Evolutionary conservation across 1,284 basidiomycete species (phyloP).

Genomic region (Hypsizygus ulmarius): DNA sequence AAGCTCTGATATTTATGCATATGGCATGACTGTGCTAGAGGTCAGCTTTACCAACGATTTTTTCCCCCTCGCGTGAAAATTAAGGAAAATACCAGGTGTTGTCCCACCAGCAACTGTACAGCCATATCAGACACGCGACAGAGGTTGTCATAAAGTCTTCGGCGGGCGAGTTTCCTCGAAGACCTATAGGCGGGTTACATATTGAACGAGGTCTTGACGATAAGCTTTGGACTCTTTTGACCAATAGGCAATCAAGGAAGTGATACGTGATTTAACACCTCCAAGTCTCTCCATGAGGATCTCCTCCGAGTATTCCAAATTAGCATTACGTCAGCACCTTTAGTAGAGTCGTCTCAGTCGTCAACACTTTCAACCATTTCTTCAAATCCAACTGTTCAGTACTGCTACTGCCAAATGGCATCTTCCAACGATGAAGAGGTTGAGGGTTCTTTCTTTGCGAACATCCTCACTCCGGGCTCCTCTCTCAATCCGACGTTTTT

Average conservation of each 20-base stretch:
- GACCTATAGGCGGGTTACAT: constrained; percentile 39
- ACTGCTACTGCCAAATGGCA: background rate
- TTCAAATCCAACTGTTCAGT: background rate
- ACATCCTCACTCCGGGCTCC: constrained; percentile 68
- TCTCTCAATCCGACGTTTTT: constrained; percentile 70
- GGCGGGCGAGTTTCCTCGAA: constrained; percentile 38
- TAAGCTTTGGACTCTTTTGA: constrained; percentile 43
- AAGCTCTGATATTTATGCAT: constrained; percentile 51
- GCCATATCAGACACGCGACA: constrained; percentile 43
- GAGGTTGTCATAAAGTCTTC: constrained; percentile 47
- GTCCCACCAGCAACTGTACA: constrained; percentile 50
- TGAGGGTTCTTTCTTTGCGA: constrained; percentile 40
- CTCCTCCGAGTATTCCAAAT: too few species aligned
- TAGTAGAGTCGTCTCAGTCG: too few species aligned
- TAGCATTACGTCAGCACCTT: too few species aligned
- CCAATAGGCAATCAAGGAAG: constrained; percentile 39
- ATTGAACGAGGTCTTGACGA: constrained; percentile 45
- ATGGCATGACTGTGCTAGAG: constrained; percentile 55
- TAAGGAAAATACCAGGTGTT: constrained; percentile 35
- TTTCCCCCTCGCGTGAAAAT: background rate
- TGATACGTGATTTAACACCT: constrained; percentile 21
- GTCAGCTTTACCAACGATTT: constrained; percentile 25
- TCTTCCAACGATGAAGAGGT: constrained; percentile 6
- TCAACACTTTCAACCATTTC: background rate
- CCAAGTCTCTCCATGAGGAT: too few species aligned